phyloP scores from a whole-genome alignment of 768 basidiomycete species.

The Aureoboletus auriporus region DNA sequence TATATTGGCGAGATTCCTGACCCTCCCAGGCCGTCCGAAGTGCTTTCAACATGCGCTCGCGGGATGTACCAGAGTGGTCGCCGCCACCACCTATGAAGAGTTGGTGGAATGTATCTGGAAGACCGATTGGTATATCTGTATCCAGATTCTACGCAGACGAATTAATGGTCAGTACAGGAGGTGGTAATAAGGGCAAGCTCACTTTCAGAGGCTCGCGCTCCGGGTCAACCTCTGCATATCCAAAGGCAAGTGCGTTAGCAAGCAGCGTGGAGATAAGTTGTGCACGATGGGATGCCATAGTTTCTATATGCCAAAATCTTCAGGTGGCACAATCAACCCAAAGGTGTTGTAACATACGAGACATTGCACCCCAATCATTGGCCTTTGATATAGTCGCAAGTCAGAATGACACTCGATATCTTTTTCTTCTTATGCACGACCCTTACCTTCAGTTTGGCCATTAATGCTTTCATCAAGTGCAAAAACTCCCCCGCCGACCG shows the following conservation, averaged over 20 bases:
- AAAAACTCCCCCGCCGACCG: constrained; percentile 51
- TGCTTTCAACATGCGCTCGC: constrained; percentile 9
- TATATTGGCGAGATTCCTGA: constrained; percentile 16
- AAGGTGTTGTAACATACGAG: constrained; percentile 38
- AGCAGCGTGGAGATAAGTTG: constrained; percentile 40
- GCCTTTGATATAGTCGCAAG: constrained; percentile 31
- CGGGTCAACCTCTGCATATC: constrained; percentile 43
- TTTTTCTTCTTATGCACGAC: background rate
- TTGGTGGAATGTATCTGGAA: constrained; percentile 32
- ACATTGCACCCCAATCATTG: constrained; percentile 63
- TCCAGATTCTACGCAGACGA: constrained; percentile 45
- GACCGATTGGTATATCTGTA: constrained; percentile 38
- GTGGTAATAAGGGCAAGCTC: background rate
- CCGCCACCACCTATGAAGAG: constrained; percentile 31
- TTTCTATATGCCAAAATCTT: constrained; percentile 32
- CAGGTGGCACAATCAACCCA: background rate
- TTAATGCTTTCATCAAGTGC: constrained; percentile 54
- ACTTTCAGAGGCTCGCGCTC: constrained; percentile 51
- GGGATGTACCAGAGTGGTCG: constrained; percentile 12
- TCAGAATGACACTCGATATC: background rate
- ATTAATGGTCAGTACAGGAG: background rate
- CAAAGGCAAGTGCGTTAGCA: constrained; percentile 45
- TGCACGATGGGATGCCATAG: constrained; percentile 45
- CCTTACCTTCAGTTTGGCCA: constrained; percentile 64
- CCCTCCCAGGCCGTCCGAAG: constrained; percentile 19